phyloP scores from a whole-genome alignment of 305 asterid species.

The Caryopteris hybrid region DNA sequence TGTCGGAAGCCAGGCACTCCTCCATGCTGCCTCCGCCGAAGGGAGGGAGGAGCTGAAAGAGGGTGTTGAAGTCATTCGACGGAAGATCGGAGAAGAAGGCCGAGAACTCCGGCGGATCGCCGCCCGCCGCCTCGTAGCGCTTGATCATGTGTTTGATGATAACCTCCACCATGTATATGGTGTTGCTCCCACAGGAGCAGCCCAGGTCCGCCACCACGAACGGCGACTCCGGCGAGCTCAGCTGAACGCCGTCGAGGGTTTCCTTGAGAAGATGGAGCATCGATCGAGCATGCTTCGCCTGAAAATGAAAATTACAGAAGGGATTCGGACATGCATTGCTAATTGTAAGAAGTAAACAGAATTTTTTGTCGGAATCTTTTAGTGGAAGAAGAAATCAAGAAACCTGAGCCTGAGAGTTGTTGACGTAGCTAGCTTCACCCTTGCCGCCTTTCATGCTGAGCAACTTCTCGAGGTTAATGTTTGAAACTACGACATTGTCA shows the following conservation, averaged over 20 bases:
- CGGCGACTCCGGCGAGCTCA: slow-evolving; percentile 45
- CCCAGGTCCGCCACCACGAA: slow-evolving; percentile 94
- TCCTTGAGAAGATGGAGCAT: slow-evolving; percentile 76
- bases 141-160: slow-evolving; percentile 70
- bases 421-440: slow-evolving; percentile 86
- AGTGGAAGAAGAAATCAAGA: neutral
- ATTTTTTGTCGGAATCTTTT: no score
- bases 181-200: slow-evolving; percentile 93
- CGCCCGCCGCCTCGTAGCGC: slow-evolving; percentile 51
- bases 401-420: slow-evolving; percentile 97
- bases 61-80: slow-evolving; percentile 87
- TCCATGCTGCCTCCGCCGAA: slow-evolving; percentile 75
- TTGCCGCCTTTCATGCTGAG: slow-evolving; percentile 94
- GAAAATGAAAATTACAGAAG: neutral
- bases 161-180: slow-evolving; percentile 66
- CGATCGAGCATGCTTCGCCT: slow-evolving; percentile 85
- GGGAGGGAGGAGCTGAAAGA: slow-evolving; percentile 86
- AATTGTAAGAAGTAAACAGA: no score
- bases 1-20: slow-evolving; percentile 72
- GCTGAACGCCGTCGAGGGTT: slow-evolving; percentile 56
- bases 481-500: slow-evolving; percentile 62
- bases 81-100: slow-evolving; percentile 89
- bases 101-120: slow-evolving; percentile 69
- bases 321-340: neutral
- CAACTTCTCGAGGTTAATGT: slow-evolving; percentile 63